A percentile compares a stretch with the other conserved stretches of the same genome.
These are phyloP conservation scores for Lachnellula occidentalis DNA, from an alignment of 2,329 filamentous ascomycete species.

Conservation along the genomic window DNA sequence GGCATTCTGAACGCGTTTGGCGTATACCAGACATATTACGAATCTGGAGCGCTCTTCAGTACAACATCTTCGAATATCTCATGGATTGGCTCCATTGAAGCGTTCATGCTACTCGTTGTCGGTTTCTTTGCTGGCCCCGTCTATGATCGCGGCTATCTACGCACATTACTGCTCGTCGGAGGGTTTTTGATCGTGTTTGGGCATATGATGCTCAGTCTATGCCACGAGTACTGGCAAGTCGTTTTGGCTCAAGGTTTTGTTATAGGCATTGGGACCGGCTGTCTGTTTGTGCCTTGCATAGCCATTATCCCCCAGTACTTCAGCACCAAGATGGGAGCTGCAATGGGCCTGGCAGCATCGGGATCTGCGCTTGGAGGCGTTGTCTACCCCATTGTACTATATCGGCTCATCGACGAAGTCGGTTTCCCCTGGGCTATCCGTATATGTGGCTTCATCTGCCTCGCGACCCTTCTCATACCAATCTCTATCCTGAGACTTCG, in stretches of 20 bases:
- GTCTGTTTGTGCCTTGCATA: conserved; percentile 39
- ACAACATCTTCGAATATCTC: conserved; percentile 48
- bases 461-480: conserved; percentile 26
- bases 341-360: conserved; percentile 41
- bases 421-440: conserved; percentile 53
- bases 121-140: conserved; percentile 56
- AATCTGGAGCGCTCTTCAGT: conserved; percentile 39
- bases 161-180: conserved; percentile 46
- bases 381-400: conserved; percentile 55
- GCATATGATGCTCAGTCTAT: conserved; percentile 57
- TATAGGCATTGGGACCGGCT: conserved; percentile 38
- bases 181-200: conserved; percentile 52
- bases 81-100: conserved; percentile 51
- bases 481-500: conserved; percentile 32
- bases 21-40: conserved; percentile 52
- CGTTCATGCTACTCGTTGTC: conserved; percentile 43
- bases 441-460: conserved; percentile 43
- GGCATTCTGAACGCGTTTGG: conserved; percentile 42
- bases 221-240: conserved; percentile 47
- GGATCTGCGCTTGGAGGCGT: conserved; percentile 47
- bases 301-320: conserved; percentile 41
- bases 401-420: conserved; percentile 43
- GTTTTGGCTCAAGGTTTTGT: conserved; percentile 42
- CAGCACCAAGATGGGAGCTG: conserved; percentile 39
- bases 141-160: conserved; percentile 55